Percentiles rank a stretch among this genome's conserved stretches.
Evolutionary conservation across 2,329 filamentous ascomycete genomes (phyloP).

Genomic region (Penicillium sp.): DNA sequence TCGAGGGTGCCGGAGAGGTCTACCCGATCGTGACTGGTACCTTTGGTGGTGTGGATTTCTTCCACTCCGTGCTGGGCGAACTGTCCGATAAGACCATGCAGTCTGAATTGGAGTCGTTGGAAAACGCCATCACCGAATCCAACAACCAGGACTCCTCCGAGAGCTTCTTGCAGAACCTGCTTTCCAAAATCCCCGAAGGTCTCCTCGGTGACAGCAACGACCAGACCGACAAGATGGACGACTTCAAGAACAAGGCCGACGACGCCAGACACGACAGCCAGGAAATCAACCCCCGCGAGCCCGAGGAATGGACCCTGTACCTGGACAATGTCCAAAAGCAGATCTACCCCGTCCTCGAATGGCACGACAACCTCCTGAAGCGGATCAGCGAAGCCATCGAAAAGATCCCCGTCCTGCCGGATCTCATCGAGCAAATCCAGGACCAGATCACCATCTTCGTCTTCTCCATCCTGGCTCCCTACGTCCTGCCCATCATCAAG

Average conservation of each 20-base stretch:
- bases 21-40: slow-evolving; percentile 88
- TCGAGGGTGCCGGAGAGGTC: slow-evolving; percentile 69
- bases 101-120: slow-evolving; percentile 84
- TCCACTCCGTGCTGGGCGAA: slow-evolving; percentile 79
- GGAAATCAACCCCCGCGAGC: slow-evolving; percentile 73
- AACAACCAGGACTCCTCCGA: slow-evolving; percentile 65
- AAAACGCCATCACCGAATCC: slow-evolving; percentile 72
- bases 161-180: slow-evolving; percentile 74
- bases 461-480: slow-evolving; percentile 87
- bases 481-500: slow-evolving; percentile 79
- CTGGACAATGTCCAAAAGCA: slow-evolving; percentile 72
- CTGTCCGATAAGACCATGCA: slow-evolving; percentile 88
- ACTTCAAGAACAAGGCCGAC: slow-evolving; percentile 75
- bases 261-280: slow-evolving; percentile 75
- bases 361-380: slow-evolving; percentile 87
- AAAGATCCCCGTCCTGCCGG: slow-evolving; percentile 80
- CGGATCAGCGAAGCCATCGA: slow-evolving; percentile 75
- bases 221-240: slow-evolving; percentile 72
- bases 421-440: slow-evolving; percentile 82
- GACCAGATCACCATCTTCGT: slow-evolving; percentile 88
- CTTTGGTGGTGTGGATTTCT: slow-evolving; percentile 91
- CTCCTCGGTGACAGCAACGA: slow-evolving; percentile 68
- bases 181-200: slow-evolving; percentile 79
- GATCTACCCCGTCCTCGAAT: slow-evolving; percentile 86
- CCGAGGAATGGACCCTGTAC: slow-evolving; percentile 82